Conservation (phyloP, 2,329 filamentous ascomycete species). For the Colletotrichum gigasporum region DNA sequence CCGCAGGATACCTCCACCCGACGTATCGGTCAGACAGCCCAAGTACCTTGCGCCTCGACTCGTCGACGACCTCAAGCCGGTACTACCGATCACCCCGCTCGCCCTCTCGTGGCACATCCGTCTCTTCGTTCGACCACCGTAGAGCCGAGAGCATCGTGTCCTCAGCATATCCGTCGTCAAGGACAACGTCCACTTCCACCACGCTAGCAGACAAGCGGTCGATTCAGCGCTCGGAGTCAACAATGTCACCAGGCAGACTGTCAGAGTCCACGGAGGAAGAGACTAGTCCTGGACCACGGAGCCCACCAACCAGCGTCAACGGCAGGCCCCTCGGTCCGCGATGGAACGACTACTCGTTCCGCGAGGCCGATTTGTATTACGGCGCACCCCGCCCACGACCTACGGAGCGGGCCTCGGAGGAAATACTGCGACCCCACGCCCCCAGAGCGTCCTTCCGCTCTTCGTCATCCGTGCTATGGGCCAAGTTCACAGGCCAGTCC, state of each 20-base stretch:
- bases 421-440: neutral
- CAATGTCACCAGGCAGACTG: conserved; percentile 2
- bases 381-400: neutral
- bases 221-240: neutral
- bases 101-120: neutral
- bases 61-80: conserved; percentile 9
- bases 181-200: neutral
- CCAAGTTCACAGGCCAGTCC: conserved; percentile 12
- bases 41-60: conserved; percentile 2
- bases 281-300: neutral
- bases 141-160: neutral
- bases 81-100: conserved; percentile 28
- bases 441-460: conserved; percentile 7
- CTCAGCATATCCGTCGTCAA: neutral
- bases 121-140: conserved; percentile 13
- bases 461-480: conserved; percentile 14
- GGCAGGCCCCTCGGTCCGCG: conserved; percentile 34
- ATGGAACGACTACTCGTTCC: conserved; percentile 46
- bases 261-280: conserved; percentile 16
- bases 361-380: conserved; percentile 47
- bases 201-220: conserved; percentile 1
- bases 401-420: conserved; percentile 4
- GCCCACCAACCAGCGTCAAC: neutral
- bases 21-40: conserved; percentile 18
- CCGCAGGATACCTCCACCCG: conserved; percentile 6